Conservation (phyloP, 1,139 yeast genomes). For the Arxiozyma telluris region DNA sequence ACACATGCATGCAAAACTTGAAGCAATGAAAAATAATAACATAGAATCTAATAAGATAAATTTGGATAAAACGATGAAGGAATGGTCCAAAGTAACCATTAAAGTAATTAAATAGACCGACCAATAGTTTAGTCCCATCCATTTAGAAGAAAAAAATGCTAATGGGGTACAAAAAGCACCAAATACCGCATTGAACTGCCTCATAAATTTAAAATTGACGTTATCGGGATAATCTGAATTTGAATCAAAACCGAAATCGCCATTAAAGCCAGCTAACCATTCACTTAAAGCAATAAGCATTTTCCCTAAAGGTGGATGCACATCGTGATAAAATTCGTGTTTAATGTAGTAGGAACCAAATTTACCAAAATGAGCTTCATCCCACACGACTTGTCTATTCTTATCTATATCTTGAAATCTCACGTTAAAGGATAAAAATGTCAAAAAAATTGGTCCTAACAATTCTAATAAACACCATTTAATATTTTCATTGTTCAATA, state of each 20-base stretch:
- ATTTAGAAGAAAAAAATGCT: constrained; percentile 50
- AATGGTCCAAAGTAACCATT: constrained; percentile 57
- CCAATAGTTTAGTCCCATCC: constrained; percentile 37
- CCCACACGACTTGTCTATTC: constrained; percentile 77
- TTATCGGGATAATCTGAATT: constrained; percentile 48
- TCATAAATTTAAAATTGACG: constrained; percentile 49
- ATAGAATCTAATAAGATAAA: constrained; percentile 68
- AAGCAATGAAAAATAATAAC: constrained; percentile 59
- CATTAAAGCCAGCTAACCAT: constrained; percentile 59
- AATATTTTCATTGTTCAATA: neutral
- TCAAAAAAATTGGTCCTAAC: constrained; percentile 39
- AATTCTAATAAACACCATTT: constrained; percentile 3
- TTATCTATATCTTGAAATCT: constrained; percentile 61
- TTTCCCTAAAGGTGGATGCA: constrained; percentile 73
- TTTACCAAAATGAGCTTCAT: constrained; percentile 76
- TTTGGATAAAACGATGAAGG: constrained; percentile 57
- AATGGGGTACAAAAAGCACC: constrained; percentile 57
- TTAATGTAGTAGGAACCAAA: constrained; percentile 55
- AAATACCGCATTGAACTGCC: constrained; percentile 57
- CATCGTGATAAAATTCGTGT: constrained; percentile 65
- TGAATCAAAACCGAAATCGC: constrained; percentile 56
- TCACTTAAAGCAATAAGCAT: constrained; percentile 61
- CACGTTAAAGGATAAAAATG: constrained; percentile 54
- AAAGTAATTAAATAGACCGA: constrained; percentile 48
- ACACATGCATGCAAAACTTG: constrained; percentile 49